Percentiles rank a stretch among this genome's conserved stretches.
Evolutionary conservation across 1,284 basidiomycete species (phyloP).

Genomic region (Vanrija humicola): DNA sequence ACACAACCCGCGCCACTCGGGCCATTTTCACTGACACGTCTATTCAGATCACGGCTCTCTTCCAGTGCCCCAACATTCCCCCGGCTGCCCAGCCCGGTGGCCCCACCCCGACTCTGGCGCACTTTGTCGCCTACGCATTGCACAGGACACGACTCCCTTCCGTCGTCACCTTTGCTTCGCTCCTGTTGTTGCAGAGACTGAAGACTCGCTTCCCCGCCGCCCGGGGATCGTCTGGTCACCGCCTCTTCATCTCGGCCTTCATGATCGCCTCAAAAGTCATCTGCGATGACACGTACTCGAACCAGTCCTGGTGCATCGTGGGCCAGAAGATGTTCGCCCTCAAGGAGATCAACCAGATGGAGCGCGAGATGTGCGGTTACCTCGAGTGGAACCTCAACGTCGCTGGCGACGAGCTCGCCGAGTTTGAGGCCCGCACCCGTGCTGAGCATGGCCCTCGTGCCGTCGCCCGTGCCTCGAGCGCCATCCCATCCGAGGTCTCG

Average conservation of each 20-base stretch:
- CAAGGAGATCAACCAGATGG: conserved; percentile 93
- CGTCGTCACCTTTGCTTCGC: conserved; percentile 77
- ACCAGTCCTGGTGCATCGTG: conserved; percentile 92
- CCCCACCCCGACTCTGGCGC: conserved; percentile 59
- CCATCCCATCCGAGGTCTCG: conserved; percentile 15
- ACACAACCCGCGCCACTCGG: neutral
- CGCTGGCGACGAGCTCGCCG: conserved; percentile 35
- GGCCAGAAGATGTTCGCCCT: conserved; percentile 86
- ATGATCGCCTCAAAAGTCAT: conserved; percentile 72
- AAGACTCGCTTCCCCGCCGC: conserved; percentile 90
- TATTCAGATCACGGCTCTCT: conserved; percentile 51
- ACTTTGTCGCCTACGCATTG: conserved; percentile 84
- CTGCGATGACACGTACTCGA: conserved; percentile 93
- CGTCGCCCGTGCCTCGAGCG: conserved; percentile 12
- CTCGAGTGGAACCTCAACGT: conserved; percentile 77
- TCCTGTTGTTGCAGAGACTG: conserved; percentile 77
- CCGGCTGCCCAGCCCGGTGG: conserved; percentile 37
- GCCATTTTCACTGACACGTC: neutral
- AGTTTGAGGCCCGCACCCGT: conserved; percentile 38
- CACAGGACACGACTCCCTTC: conserved; percentile 79
- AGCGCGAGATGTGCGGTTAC: conserved; percentile 87
- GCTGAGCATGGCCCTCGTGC: conserved; percentile 38
- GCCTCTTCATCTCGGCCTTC: conserved; percentile 85
- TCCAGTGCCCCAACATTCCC: conserved; percentile 50
- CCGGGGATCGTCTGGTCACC: conserved; percentile 83